These are phyloP conservation scores for Echria macrotheca DNA, from an alignment of 495 filamentous ascomycete species.

Conservation along the genomic window DNA sequence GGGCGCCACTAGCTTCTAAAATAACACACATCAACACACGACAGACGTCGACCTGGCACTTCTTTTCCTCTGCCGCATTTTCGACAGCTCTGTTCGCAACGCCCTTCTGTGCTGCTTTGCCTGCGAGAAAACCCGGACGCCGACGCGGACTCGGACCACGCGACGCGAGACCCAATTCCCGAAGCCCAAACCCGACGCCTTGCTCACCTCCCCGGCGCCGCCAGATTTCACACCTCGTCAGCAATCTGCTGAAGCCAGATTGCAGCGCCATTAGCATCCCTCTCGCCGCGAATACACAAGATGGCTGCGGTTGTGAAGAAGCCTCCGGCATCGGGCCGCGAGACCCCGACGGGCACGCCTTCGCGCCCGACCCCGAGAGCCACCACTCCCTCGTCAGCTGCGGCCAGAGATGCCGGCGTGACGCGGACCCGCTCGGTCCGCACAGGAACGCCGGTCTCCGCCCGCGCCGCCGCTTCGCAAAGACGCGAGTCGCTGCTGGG, in stretches of 20 bases:
- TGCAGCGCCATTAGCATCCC: too few species aligned
- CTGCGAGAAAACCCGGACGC: too few species aligned
- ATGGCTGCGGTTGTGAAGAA: conserved; percentile 43
- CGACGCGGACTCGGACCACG: too few species aligned
- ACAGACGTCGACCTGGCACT: neutral
- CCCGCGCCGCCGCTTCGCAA: conserved; percentile 57
- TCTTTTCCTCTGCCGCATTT: neutral
- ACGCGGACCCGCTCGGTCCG: conserved; percentile 47
- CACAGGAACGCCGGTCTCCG: conserved; percentile 58
- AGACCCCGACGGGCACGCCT: conserved; percentile 28
- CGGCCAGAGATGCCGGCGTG: conserved; percentile 24
- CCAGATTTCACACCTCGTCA: too few species aligned
- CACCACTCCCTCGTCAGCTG: conserved; percentile 33
- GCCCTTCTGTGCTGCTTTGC: too few species aligned
- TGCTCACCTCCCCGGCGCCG: too few species aligned
- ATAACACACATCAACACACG: conserved; percentile 16
- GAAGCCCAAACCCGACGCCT: too few species aligned
- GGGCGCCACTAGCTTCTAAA: conserved; percentile 19
- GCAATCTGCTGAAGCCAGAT: too few species aligned
- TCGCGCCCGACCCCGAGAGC: conserved; percentile 29
- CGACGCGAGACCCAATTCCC: too few species aligned
- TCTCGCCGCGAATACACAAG: conserved; percentile 1
- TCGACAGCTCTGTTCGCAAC: too few species aligned
- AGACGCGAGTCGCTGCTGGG: conserved; percentile 58
- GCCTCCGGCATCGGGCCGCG: conserved; percentile 35